Percentiles rank a stretch among this genome's conserved stretches.
Evolutionary conservation across 306 rosid genomes (phyloP).

Genomic region (Hylodesmum podocarpum): DNA sequence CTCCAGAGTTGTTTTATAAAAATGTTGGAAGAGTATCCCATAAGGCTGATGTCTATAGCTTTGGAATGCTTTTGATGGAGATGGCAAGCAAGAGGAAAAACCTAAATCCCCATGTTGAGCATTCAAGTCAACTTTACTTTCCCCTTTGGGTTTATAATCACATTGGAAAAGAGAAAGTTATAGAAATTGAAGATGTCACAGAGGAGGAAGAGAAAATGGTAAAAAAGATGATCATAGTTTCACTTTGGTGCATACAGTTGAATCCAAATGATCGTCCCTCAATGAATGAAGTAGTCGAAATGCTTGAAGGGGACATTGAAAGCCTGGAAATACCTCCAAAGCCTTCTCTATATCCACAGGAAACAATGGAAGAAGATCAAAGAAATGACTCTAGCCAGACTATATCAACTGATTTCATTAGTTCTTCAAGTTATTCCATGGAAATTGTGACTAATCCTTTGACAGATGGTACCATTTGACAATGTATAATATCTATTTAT

Average conservation of each 20-base stretch:
- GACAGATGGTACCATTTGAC: not conserved
- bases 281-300: slow-evolving; percentile 33
- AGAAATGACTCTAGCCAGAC: too few relatives aligned
- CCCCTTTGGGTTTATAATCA: slow-evolving; percentile 30
- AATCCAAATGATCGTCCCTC: slow-evolving; percentile 37
- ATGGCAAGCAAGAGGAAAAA: slow-evolving; percentile 14
- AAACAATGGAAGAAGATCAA: not conserved
- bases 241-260: slow-evolving; percentile 22
- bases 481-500: not conserved
- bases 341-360: slow-evolving; percentile 23
- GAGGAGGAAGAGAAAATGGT: not conserved
- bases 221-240: slow-evolving; percentile 33
- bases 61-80: slow-evolving; percentile 32
- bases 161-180: not conserved
- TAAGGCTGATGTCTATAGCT: slow-evolving; percentile 24
- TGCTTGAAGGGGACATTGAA: slow-evolving; percentile 35
- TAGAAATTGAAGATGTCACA: not conserved
- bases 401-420: not conserved
- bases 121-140: slow-evolving; percentile 34
- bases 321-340: slow-evolving; percentile 24
- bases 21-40: slow-evolving; percentile 7
- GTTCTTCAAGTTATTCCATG: not conserved
- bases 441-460: not conserved
- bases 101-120: not conserved
- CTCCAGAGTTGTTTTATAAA: slow-evolving; percentile 11